These are phyloP conservation scores for Davidsoniella neocaledoniae DNA, from an alignment of 2,329 filamentous ascomycete genomes.

Conservation along the genomic window DNA sequence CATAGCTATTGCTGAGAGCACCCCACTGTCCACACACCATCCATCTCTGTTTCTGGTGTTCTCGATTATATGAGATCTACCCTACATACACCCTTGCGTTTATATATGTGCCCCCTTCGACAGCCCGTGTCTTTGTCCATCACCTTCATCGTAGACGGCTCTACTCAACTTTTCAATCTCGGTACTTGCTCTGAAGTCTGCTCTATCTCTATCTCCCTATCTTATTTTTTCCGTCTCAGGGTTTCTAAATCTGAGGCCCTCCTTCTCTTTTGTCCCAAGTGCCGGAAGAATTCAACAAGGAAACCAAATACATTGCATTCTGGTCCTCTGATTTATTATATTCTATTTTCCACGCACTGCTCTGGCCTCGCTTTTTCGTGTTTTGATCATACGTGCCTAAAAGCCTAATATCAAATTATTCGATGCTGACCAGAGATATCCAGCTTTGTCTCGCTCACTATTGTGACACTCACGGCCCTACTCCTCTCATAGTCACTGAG, in stretches of 20 bases:
- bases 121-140: background rate
- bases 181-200: background rate
- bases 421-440: conserved; percentile 17
- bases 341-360: background rate
- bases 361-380: background rate
- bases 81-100: background rate
- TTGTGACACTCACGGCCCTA: conserved; percentile 53
- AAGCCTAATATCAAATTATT: background rate
- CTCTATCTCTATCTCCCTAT: background rate
- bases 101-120: background rate
- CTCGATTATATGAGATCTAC: background rate
- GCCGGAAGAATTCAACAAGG: too few relatives aligned
- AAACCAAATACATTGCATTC: background rate
- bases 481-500: conserved; percentile 53
- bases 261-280: background rate
- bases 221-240: background rate
- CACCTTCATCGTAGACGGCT: background rate
- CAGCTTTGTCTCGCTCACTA: conserved; percentile 56
- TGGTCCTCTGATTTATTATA: background rate
- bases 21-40: too few relatives aligned
- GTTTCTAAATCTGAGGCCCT: background rate
- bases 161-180: background rate
- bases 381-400: background rate
- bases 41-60: background rate
- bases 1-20: too few relatives aligned